Conservation (phyloP, 352 stramenopile species). For the Pythium grandisporangium region DNA sequence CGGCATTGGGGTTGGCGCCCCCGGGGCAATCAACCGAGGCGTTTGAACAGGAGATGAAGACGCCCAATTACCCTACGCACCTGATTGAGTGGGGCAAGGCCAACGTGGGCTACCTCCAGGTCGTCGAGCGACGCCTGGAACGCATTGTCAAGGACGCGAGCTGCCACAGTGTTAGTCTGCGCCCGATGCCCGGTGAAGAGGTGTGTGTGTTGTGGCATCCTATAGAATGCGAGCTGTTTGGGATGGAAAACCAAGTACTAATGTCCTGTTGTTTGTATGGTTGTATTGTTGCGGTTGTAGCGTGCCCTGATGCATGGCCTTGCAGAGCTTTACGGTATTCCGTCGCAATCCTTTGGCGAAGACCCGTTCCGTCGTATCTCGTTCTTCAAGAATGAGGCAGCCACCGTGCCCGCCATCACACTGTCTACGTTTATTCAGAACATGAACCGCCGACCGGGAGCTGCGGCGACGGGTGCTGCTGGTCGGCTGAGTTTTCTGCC, state of each 20-base stretch:
- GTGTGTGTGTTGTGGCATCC: conserved; percentile 8
- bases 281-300: too few species aligned
- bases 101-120: conserved; percentile 56
- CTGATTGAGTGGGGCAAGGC: conserved; percentile 65
- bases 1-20: conserved; percentile 44
- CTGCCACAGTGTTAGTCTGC: conserved; percentile 68
- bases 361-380: conserved; percentile 59
- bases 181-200: conserved; percentile 63
- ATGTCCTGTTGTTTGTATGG: too few species aligned
- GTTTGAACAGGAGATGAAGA: conserved; percentile 76
- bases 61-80: conserved; percentile 43
- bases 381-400: conserved; percentile 61
- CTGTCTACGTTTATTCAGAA: conserved; percentile 45
- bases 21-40: conserved; percentile 29
- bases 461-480: conserved; percentile 3
- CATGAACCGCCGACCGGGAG: conserved; percentile 7
- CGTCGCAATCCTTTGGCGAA: conserved; percentile 71
- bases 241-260: too few species aligned
- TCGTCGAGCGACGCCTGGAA: conserved; percentile 68
- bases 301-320: conserved; percentile 68
- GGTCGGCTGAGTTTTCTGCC: conserved; percentile 51
- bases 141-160: conserved; percentile 53
- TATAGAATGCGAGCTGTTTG: too few species aligned
- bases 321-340: conserved; percentile 47
- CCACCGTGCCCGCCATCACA: conserved; percentile 37